These are phyloP conservation scores for Hyaloscypha variabilis DNA, from an alignment of 495 filamentous ascomycete genomes.

Conservation along the genomic window DNA sequence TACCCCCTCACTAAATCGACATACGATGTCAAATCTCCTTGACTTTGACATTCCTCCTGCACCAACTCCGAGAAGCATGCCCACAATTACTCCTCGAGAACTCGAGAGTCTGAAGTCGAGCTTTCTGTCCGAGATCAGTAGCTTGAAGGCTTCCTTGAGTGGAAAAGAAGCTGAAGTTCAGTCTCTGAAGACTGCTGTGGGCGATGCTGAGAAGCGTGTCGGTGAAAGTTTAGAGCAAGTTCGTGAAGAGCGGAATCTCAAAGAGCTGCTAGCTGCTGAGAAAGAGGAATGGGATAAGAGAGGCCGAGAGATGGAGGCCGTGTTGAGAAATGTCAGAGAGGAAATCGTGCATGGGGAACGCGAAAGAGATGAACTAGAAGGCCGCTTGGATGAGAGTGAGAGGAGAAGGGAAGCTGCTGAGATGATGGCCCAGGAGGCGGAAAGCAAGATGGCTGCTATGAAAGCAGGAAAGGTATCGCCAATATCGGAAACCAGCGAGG, in stretches of 20 bases:
- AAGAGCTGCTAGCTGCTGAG: conserved; percentile 74
- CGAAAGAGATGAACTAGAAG: conserved; percentile 73
- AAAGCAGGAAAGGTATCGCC: conserved; percentile 45
- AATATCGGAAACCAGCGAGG: background rate
- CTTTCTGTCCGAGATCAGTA: conserved; percentile 87
- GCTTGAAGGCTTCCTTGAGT: conserved; percentile 82
- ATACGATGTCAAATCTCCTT: conserved; percentile 61
- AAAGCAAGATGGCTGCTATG: conserved; percentile 72
- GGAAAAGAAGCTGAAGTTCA: conserved; percentile 90
- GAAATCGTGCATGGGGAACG: conserved; percentile 76
- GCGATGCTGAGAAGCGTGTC: conserved; percentile 88
- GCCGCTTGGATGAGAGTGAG: conserved; percentile 74
- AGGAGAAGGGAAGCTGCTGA: conserved; percentile 65
- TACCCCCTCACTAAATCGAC: conserved; percentile 28
- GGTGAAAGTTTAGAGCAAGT: conserved; percentile 81
- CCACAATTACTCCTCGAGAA: conserved; percentile 88
- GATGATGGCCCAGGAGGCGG: conserved; percentile 68
- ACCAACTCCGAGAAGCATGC: conserved; percentile 89
- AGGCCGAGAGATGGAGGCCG: conserved; percentile 80
- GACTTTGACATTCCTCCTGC: conserved; percentile 92
- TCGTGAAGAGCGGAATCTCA: conserved; percentile 69
- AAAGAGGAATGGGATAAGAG: conserved; percentile 82
- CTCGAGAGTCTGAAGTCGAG: conserved; percentile 87
- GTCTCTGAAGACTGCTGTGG: conserved; percentile 81
- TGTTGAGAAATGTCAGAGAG: conserved; percentile 75